phyloP scores from a whole-genome alignment of 202 grass and related monocot species.

The Musa balbisiana region DNA sequence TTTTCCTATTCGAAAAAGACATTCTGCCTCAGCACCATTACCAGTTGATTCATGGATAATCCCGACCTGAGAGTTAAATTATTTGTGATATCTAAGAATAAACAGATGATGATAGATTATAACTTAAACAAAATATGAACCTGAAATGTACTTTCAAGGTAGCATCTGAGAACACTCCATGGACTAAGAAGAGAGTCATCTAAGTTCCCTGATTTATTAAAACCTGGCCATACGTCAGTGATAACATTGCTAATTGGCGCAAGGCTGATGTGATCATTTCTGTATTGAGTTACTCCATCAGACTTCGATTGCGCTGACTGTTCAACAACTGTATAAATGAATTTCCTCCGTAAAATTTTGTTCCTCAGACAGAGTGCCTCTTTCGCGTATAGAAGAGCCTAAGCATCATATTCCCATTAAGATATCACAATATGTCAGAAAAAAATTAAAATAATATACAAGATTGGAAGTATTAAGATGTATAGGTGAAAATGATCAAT shows the following conservation, averaged over 20 bases:
- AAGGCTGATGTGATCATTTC: constrained; percentile 33
- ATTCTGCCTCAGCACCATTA: constrained; percentile 69
- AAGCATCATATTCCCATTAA: constrained; percentile 16
- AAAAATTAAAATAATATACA: constrained; percentile 16
- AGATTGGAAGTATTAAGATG: not conserved
- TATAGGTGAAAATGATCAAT: not conserved
- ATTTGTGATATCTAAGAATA: constrained; percentile 21
- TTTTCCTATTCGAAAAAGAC: constrained; percentile 60
- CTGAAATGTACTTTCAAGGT: constrained; percentile 93
- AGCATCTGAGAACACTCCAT: constrained; percentile 70
- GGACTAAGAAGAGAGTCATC: constrained; percentile 53
- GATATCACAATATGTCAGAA: not conserved
- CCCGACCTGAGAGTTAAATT: constrained; percentile 47
- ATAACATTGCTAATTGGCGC: constrained; percentile 43
- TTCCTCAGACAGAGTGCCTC: constrained; percentile 55
- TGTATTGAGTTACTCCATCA: constrained; percentile 12
- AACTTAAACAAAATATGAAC: constrained; percentile 33
- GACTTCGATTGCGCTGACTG: constrained; percentile 7
- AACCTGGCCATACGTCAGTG: constrained; percentile 62
- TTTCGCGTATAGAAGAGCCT: constrained; percentile 73
- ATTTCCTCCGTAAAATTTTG: constrained; percentile 67
- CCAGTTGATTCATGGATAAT: constrained; percentile 59
- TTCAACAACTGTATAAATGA: constrained; percentile 35
- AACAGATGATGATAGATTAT: constrained; percentile 4
- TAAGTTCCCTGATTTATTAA: constrained; percentile 22